phyloP scores from a whole-genome alignment of 2,329 filamentous ascomycete species.

The Xylariomycetidae sp. region DNA sequence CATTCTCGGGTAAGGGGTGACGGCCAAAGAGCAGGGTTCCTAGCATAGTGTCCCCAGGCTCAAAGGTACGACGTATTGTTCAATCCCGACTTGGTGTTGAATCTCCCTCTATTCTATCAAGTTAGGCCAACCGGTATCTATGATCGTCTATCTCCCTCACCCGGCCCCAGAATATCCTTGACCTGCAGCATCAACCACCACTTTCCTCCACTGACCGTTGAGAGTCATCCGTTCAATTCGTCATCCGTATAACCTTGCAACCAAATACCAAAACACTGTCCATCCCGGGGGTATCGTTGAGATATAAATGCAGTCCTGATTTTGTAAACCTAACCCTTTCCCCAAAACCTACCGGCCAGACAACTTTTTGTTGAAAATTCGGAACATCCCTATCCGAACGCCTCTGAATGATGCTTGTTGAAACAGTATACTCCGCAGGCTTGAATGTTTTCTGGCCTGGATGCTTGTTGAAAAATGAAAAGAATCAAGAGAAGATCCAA shows the following conservation, averaged over 20 bases:
- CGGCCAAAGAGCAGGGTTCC: too few species aligned
- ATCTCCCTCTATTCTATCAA: too few species aligned
- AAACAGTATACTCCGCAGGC: conserved; percentile 20
- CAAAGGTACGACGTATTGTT: too few species aligned
- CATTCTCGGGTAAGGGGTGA: too few species aligned
- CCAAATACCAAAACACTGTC: conserved; percentile 13
- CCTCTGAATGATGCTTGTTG: conserved; percentile 30
- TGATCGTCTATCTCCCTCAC: too few species aligned
- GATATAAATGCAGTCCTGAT: conserved; percentile 30
- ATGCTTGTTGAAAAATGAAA: conserved; percentile 20
- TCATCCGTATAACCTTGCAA: conserved; percentile 5
- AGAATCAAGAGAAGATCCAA: conserved; percentile 22
- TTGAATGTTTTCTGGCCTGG: conserved; percentile 1
- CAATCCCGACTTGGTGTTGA: too few species aligned
- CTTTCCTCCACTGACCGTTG: too few species aligned
- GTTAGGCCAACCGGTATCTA: too few species aligned
- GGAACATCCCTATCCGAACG: conserved; percentile 23
- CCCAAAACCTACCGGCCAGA: conserved; percentile 19
- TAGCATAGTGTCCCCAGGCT: too few species aligned
- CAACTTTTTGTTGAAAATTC: conserved; percentile 30
- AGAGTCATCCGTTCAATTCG: too few species aligned
- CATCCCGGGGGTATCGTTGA: conserved; percentile 38
- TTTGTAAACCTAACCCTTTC: conserved; percentile 24
- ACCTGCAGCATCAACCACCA: too few species aligned
- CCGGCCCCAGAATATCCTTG: too few species aligned